Conservation (phyloP, 176 grass and related monocot genomes). For the Puya raimondii region DNA sequence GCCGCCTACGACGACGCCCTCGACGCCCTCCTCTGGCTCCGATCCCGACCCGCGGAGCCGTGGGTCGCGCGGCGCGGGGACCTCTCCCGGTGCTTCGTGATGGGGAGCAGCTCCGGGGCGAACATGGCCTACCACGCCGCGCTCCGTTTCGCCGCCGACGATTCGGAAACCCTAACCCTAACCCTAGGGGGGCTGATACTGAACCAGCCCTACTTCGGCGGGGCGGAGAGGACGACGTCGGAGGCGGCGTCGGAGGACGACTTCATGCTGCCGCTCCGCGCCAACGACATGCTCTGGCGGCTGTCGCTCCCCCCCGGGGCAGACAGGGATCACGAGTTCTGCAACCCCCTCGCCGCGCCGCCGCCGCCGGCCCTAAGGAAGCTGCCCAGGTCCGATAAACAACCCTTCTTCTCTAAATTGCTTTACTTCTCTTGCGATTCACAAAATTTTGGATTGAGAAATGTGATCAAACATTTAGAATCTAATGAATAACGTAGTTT, state of each 20-base stretch:
- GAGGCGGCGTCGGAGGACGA: conserved; percentile 52
- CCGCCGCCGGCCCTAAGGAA: background rate
- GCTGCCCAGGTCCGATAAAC: no score
- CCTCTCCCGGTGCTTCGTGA: conserved; percentile 50
- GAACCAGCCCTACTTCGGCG: conserved; percentile 84
- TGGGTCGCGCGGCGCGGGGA: conserved; percentile 49
- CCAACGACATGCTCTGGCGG: conserved; percentile 64
- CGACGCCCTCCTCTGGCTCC: conserved; percentile 60
- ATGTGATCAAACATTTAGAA: no score
- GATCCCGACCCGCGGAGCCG: conserved; percentile 13
- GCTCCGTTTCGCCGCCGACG: conserved; percentile 14
- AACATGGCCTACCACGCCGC: conserved; percentile 60
- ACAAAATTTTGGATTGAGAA: no score
- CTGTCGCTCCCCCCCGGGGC: conserved; percentile 50
- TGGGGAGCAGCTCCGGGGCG: conserved; percentile 89
- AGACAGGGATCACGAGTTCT: conserved; percentile 60
- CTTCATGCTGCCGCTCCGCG: conserved; percentile 42
- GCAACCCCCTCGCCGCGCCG: conserved; percentile 35
- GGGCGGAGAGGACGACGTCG: conserved; percentile 53
- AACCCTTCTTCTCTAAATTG: no score
- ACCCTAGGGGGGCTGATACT: conserved; percentile 34
- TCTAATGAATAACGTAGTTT: no score
- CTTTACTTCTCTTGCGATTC: no score
- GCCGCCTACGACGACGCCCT: conserved; percentile 67
- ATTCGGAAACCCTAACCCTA: background rate